These are phyloP conservation scores for Saturnispora diversa DNA, from an alignment of 805 yeast species.

Conservation along the genomic window DNA sequence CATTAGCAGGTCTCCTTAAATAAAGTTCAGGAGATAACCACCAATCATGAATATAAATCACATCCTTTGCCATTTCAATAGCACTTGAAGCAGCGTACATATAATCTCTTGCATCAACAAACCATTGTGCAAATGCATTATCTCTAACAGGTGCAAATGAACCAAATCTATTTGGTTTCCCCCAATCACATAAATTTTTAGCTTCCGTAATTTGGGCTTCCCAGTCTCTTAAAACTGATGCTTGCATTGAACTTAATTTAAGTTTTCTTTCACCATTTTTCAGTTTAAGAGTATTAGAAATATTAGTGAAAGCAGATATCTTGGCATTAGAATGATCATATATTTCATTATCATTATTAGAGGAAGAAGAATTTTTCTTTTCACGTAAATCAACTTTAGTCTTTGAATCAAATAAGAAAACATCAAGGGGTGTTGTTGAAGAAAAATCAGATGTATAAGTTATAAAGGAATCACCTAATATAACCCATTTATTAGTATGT, in stretches of 20 bases:
- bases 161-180: constrained; percentile 63
- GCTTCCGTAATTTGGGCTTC: constrained; percentile 60
- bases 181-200: constrained; percentile 65
- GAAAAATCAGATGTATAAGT: constrained; percentile 79
- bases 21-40: constrained; percentile 95
- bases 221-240: constrained; percentile 64
- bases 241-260: constrained; percentile 61
- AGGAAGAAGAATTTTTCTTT: too few species aligned
- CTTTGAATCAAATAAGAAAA: constrained; percentile 76
- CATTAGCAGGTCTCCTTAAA: constrained; percentile 87
- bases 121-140: constrained; percentile 88
- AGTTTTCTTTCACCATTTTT: constrained; percentile 75
- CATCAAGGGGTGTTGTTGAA: constrained; percentile 84
- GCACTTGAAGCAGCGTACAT: constrained; percentile 96
- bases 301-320: constrained; percentile 27
- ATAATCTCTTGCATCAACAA: constrained; percentile 88
- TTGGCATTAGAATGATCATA: constrained; percentile 1
- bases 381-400: constrained; percentile 41
- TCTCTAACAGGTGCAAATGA: constrained; percentile 90
- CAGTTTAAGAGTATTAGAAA: constrained; percentile 49
- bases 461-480: constrained; percentile 76
- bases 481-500: constrained; percentile 87
- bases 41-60: constrained; percentile 95
- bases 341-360: neutral
- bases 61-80: constrained; percentile 86